These are phyloP conservation scores for Rhodotorula sp. DNA, from an alignment of 1,284 basidiomycete species.

Conservation along the genomic window DNA sequence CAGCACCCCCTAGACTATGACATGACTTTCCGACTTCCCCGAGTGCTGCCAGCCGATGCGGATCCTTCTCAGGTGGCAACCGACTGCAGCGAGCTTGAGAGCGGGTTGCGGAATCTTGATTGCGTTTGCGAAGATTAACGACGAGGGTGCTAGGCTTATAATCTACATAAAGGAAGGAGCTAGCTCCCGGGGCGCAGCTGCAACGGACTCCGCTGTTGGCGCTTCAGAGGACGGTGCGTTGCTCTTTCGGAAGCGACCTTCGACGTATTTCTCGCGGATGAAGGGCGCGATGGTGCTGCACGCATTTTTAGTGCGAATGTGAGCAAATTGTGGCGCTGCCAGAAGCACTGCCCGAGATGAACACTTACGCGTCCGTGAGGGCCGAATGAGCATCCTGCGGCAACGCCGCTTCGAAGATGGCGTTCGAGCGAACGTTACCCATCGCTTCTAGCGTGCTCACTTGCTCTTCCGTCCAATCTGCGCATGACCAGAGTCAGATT, in stretches of 20 bases:
- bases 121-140: no score
- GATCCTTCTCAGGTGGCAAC: no score
- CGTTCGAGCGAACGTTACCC: constrained; percentile 52
- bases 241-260: constrained; percentile 28
- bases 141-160: no score
- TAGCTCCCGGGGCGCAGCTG: no score
- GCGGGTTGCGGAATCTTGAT: no score
- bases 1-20: no score
- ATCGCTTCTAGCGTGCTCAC: constrained; percentile 48
- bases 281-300: constrained; percentile 46
- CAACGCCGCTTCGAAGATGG: constrained; percentile 49
- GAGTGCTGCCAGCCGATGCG: no score
- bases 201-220: neutral
- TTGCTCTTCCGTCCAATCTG: constrained; percentile 51
- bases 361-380: constrained; percentile 47
- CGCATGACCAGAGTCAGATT: neutral
- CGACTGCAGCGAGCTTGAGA: no score
- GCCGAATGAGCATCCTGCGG: constrained; percentile 29
- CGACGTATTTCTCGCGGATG: constrained; percentile 52
- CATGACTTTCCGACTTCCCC: no score
- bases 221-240: neutral
- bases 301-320: neutral
- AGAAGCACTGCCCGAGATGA: no score
- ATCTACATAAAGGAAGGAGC: no score
- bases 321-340: no score